phyloP scores from a whole-genome alignment of 208 protist species.

The Herpetomonas samuelpessoai region DNA sequence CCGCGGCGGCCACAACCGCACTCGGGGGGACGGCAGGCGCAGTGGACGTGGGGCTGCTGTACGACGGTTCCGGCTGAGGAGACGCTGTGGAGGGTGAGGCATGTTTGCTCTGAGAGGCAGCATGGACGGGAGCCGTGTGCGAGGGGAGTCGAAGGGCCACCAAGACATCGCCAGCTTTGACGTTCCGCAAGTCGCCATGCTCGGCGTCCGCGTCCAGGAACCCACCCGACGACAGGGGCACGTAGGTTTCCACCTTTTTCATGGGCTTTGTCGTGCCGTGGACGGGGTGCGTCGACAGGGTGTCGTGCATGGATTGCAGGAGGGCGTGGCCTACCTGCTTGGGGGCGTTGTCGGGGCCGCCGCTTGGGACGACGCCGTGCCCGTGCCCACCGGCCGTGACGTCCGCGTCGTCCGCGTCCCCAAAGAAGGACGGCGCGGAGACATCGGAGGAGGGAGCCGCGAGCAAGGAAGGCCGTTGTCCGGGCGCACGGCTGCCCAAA shows the following conservation, averaged over 20 bases:
- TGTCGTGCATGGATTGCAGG: slow-evolving; percentile 54
- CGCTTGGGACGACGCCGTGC: neutral
- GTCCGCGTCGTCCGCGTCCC: neutral
- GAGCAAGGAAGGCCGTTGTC: neutral
- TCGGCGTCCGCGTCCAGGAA: slow-evolving; percentile 54
- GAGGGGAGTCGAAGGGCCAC: slow-evolving; percentile 8
- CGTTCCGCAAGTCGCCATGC: slow-evolving; percentile 16
- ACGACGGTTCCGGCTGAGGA: neutral
- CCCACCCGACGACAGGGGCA: slow-evolving; percentile 71
- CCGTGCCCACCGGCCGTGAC: neutral
- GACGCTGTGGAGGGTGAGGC: neutral
- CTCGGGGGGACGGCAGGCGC: neutral
- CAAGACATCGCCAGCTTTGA: slow-evolving; percentile 43
- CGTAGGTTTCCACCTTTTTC: slow-evolving; percentile 60
- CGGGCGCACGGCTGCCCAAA: neutral
- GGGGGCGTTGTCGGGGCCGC: neutral
- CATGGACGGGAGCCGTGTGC: neutral
- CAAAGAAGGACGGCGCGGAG: neutral
- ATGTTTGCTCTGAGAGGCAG: neutral
- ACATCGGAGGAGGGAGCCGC: neutral
- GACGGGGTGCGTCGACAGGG: neutral
- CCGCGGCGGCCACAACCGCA: neutral
- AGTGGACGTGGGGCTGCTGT: neutral
- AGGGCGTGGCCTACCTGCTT: slow-evolving; percentile 34
- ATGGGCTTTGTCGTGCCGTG: neutral